Percentiles rank a stretch among this genome's conserved stretches.
phyloP scores from a whole-genome alignment of 208 protist genomes.

The Acanthamoeba triangularis region DNA sequence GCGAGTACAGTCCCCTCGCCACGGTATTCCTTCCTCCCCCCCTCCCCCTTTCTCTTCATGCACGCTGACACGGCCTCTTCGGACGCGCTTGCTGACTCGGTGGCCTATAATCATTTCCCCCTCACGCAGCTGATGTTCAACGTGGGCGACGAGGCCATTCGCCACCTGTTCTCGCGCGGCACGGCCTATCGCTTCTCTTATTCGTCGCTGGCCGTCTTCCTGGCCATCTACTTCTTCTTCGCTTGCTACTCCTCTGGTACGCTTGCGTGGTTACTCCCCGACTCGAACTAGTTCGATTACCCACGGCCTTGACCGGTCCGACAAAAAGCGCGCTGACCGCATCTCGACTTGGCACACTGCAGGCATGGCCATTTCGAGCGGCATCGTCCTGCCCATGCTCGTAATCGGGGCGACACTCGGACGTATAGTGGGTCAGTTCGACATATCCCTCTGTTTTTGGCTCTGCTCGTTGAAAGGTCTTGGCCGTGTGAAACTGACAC shows the following conservation, averaged over 20 bases:
- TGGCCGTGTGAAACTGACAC: background rate
- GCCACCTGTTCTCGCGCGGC: slow-evolving; percentile 94
- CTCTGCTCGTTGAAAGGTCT: background rate
- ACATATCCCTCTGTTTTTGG: too few relatives aligned
- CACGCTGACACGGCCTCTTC: too few relatives aligned
- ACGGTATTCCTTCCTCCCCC: slow-evolving; percentile 83
- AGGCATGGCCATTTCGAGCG: slow-evolving; percentile 93
- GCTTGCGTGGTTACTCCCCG: background rate
- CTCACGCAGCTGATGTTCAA: slow-evolving; percentile 88
- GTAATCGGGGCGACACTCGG: slow-evolving; percentile 95
- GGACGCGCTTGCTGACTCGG: background rate
- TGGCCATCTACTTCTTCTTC: slow-evolving; percentile 93
- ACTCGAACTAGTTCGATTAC: background rate
- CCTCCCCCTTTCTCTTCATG: background rate
- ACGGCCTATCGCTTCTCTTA: slow-evolving; percentile 92
- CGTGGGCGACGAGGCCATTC: slow-evolving; percentile 93
- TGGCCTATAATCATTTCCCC: background rate
- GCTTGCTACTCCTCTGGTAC: slow-evolving; percentile 85
- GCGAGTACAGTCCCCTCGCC: slow-evolving; percentile 93
- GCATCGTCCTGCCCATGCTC: slow-evolving; percentile 95
- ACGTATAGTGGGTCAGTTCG: slow-evolving; percentile 85
- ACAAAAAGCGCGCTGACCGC: background rate
- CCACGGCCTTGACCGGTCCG: background rate
- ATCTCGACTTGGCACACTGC: slow-evolving; percentile 67
- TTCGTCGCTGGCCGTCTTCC: slow-evolving; percentile 91